Evolutionary conservation across 2,329 filamentous ascomycete genomes (phyloP).

Genomic region (Monosporascus ibericus): DNA sequence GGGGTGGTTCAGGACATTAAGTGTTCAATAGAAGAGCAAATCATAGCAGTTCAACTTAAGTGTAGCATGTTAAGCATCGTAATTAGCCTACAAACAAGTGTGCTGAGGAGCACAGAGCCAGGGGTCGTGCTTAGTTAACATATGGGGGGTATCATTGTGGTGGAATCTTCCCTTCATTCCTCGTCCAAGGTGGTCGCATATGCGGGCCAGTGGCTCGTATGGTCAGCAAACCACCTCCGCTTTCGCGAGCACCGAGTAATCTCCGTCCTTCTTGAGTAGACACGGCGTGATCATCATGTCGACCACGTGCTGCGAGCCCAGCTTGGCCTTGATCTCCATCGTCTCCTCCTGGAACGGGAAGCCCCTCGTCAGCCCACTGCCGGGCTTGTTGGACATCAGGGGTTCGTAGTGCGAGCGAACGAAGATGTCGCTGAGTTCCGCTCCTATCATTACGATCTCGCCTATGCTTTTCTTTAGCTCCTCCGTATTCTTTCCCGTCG

Average conservation of each 20-base stretch:
- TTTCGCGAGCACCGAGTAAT: slow-evolving; percentile 20
- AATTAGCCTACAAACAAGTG: too few relatives aligned
- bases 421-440: slow-evolving; percentile 16
- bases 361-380: slow-evolving; percentile 15
- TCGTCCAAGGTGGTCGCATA: not conserved
- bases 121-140: too few relatives aligned
- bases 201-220: not conserved
- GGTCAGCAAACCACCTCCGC: slow-evolving; percentile 22
- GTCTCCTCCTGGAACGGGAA: slow-evolving; percentile 12
- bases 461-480: slow-evolving; percentile 7
- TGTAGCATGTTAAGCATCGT: not conserved
- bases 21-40: not conserved
- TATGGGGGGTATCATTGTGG: too few relatives aligned
- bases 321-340: slow-evolving; percentile 18
- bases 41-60: not conserved
- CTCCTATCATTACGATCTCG: slow-evolving; percentile 14
- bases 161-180: not conserved
- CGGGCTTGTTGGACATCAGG: slow-evolving; percentile 21
- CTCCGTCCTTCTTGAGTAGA: slow-evolving; percentile 18
- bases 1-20: too few relatives aligned
- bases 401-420: slow-evolving; percentile 12
- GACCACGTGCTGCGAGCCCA: slow-evolving; percentile 13
- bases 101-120: too few relatives aligned
- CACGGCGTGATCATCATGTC: slow-evolving; percentile 24
- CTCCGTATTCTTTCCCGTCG: slow-evolving; percentile 5